phyloP scores from a whole-genome alignment of 441 rosid species.

The Rhodomyrtus psidioides region DNA sequence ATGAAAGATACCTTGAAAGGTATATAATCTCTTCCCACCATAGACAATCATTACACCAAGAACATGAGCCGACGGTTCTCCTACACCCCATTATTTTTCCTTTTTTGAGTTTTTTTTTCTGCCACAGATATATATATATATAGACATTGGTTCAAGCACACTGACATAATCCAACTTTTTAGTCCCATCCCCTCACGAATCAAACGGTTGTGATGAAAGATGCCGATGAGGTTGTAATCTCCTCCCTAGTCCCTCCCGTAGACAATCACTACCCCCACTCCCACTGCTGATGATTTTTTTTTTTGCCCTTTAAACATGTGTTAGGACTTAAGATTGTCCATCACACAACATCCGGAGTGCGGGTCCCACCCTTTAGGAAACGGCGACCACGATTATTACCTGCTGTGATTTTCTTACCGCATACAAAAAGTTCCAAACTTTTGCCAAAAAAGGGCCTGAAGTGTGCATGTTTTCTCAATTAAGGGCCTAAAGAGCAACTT shows the following conservation, averaged over 20 bases:
- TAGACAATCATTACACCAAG: not conserved
- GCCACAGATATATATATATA: not conserved
- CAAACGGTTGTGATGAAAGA: conserved; percentile 5
- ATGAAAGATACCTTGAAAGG: not conserved
- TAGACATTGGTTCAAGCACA: not conserved
- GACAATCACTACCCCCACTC: not conserved
- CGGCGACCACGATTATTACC: conserved; percentile 18
- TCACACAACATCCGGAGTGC: conserved; percentile 30
- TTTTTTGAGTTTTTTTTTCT: not conserved
- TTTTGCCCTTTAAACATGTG: conserved; percentile 20
- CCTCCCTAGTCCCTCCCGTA: not conserved
- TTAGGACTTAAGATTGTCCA: conserved; percentile 29
- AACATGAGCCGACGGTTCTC: not conserved
- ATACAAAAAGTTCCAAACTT: not conserved
- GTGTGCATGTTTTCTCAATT: too few species aligned
- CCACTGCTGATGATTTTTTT: not conserved
- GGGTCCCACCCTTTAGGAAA: conserved; percentile 22
- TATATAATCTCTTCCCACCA: not conserved
- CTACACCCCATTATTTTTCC: not conserved
- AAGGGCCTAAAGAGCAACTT: too few species aligned
- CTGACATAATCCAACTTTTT: rapidly evolving
- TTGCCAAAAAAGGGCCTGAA: too few species aligned
- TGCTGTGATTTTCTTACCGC: conserved; percentile 6
- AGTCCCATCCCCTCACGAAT: not conserved
- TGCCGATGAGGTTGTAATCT: not conserved